Evolutionary conservation across 805 yeast genomes (phyloP).

Genomic region (Nakazawaea molendinolei): DNA sequence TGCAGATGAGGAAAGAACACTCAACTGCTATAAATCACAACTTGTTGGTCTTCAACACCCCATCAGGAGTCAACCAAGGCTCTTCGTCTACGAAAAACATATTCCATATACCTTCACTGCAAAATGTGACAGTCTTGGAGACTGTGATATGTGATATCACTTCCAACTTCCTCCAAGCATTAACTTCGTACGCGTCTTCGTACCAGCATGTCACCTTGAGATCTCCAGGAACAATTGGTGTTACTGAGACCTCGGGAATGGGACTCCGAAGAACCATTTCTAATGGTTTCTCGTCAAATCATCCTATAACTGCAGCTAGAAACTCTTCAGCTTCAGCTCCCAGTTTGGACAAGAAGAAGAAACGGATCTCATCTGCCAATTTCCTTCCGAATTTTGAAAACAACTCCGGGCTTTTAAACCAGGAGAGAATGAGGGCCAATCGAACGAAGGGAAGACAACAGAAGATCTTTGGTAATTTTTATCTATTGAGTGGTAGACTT

Average conservation of each 20-base stretch:
- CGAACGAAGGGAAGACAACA: conserved; percentile 65
- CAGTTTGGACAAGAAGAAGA: conserved; percentile 18
- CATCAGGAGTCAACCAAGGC: conserved; percentile 15
- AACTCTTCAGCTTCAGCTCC: conserved; percentile 10
- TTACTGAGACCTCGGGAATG: conserved; percentile 31
- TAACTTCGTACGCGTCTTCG: conserved; percentile 66
- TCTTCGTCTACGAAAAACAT: conserved; percentile 5
- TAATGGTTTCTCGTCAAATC: conserved; percentile 2
- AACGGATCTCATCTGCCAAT: conserved; percentile 20
- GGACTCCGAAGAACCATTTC: background rate
- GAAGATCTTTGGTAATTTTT: conserved; percentile 72
- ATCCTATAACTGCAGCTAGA: background rate
- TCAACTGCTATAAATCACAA: conserved; percentile 52
- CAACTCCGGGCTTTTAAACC: conserved; percentile 18
- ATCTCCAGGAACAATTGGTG: conserved; percentile 67
- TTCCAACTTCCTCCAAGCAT: conserved; percentile 49
- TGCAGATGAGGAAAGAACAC: conserved; percentile 35
- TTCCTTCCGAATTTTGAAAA: conserved; percentile 19
- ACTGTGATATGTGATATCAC: conserved; percentile 72
- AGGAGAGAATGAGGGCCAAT: conserved; percentile 27
- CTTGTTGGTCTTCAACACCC: conserved; percentile 47
- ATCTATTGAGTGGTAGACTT: conserved; percentile 73
- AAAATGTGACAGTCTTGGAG: conserved; percentile 33
- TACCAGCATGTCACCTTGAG: conserved; percentile 74
- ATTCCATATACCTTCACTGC: conserved; percentile 14